Conservation (phyloP, 495 filamentous ascomycete species). For the Xylaria acuta region DNA sequence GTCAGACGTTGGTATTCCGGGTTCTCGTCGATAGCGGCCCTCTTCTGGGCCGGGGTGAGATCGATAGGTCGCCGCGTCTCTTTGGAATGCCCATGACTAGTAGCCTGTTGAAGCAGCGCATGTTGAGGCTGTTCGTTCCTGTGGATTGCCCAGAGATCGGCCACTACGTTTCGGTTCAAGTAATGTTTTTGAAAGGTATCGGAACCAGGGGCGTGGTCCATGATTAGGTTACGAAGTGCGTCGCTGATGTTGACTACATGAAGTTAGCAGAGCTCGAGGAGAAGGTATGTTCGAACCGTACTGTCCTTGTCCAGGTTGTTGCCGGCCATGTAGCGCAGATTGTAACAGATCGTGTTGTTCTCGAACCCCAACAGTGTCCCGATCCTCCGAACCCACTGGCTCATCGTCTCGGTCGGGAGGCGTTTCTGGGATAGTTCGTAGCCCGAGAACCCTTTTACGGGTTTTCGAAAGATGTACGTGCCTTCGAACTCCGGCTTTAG, state of each 20-base stretch:
- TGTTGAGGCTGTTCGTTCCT: not conserved
- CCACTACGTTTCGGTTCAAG: not conserved
- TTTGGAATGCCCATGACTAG: not conserved
- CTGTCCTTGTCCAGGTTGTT: not conserved
- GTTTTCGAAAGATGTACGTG: not conserved
- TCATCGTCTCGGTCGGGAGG: not conserved
- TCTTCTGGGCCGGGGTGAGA: not conserved
- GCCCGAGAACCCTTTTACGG: not conserved
- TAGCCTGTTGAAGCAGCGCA: not conserved
- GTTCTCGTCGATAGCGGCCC: too few relatives aligned
- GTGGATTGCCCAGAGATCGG: constrained; percentile 5
- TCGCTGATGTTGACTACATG: not conserved
- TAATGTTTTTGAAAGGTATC: not conserved
- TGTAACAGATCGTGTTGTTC: not conserved
- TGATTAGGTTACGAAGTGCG: not conserved
- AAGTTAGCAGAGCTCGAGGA: too few relatives aligned
- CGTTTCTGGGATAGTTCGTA: not conserved
- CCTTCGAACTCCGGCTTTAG: not conserved
- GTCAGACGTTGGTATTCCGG: too few relatives aligned
- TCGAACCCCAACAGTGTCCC: not conserved
- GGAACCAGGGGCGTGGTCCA: not conserved
- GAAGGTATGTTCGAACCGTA: not conserved
- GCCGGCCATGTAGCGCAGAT: not conserved
- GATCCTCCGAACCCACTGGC: not conserved
- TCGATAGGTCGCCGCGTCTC: not conserved